These are phyloP conservation scores for Alternaria triticimaculans DNA, from an alignment of 2,329 filamentous ascomycete species.

Conservation along the genomic window DNA sequence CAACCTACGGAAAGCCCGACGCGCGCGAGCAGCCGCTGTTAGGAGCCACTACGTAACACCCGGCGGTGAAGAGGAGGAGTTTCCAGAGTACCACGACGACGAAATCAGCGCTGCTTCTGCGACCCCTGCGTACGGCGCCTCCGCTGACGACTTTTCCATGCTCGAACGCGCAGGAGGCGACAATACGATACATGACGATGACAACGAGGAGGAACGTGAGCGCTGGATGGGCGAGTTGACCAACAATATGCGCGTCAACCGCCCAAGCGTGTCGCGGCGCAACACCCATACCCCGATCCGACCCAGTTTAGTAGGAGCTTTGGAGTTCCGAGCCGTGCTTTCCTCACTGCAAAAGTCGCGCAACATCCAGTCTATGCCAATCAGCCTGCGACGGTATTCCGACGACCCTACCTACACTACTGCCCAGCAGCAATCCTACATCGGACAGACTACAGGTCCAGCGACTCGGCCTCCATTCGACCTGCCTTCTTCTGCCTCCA, in stretches of 20 bases:
- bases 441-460: slow-evolving; percentile 59
- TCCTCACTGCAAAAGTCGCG: slow-evolving; percentile 84
- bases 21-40: slow-evolving; percentile 72
- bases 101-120: slow-evolving; percentile 53
- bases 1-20: slow-evolving; percentile 65
- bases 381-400: slow-evolving; percentile 73
- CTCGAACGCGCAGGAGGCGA: slow-evolving; percentile 66
- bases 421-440: slow-evolving; percentile 55
- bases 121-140: slow-evolving; percentile 56
- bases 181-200: slow-evolving; percentile 61
- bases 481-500: slow-evolving; percentile 25
- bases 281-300: slow-evolving; percentile 84
- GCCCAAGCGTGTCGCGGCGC: slow-evolving; percentile 70
- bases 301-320: slow-evolving; percentile 87
- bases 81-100: slow-evolving; percentile 60
- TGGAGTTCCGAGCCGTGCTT: slow-evolving; percentile 91
- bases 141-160: slow-evolving; percentile 68
- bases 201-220: slow-evolving; percentile 68
- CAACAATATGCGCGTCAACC: slow-evolving; percentile 88
- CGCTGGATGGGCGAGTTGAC: slow-evolving; percentile 79
- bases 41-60: slow-evolving; percentile 75
- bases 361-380: slow-evolving; percentile 73
- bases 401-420: slow-evolving; percentile 63
- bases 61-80: slow-evolving; percentile 64
- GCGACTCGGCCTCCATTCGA: slow-evolving; percentile 48